A percentile compares a stretch with the other conserved stretches of the same genome.
Evolutionary conservation across 208 protist species (phyloP).

Genomic region (Crithidia acanthocephali): DNA sequence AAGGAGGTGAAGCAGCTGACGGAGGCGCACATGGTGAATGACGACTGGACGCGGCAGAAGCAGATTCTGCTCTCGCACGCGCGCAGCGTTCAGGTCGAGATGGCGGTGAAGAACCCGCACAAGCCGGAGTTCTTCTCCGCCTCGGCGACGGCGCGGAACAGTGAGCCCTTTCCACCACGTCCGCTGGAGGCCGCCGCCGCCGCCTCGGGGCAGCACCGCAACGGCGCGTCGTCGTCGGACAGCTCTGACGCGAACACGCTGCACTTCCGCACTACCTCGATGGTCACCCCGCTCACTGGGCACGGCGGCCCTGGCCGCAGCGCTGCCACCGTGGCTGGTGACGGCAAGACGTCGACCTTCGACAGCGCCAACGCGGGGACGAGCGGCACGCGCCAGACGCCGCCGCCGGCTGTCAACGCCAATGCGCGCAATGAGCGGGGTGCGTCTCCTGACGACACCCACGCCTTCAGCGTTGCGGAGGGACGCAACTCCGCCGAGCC

Average conservation of each 20-base stretch:
- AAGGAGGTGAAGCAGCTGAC: slow-evolving; percentile 48
- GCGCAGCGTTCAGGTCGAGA: slow-evolving; percentile 62
- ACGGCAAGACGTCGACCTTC: background rate
- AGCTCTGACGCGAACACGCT: slow-evolving; percentile 16
- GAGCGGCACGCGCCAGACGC: background rate
- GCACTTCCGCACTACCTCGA: slow-evolving; percentile 11
- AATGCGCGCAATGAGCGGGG: background rate
- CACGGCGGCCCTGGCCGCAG: background rate
- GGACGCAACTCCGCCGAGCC: background rate
- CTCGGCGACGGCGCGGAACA: slow-evolving; percentile 5
- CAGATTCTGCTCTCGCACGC: slow-evolving; percentile 65
- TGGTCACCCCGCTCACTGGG: background rate
- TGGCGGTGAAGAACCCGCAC: slow-evolving; percentile 31
- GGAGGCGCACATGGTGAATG: slow-evolving; percentile 62
- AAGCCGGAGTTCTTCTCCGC: slow-evolving; percentile 4
- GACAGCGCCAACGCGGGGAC: background rate
- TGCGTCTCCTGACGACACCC: slow-evolving; percentile 7
- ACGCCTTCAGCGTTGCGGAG: slow-evolving; percentile 11
- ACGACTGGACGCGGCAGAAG: slow-evolving; percentile 80
- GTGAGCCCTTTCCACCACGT: slow-evolving; percentile 13
- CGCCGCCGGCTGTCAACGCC: background rate
- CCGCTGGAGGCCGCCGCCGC: background rate
- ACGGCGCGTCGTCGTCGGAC: background rate
- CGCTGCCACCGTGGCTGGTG: background rate
- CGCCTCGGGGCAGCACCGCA: background rate